Evolutionary conservation across 2,329 filamentous ascomycete species (phyloP).

Genomic region (Hymenoscyphus occultus): DNA sequence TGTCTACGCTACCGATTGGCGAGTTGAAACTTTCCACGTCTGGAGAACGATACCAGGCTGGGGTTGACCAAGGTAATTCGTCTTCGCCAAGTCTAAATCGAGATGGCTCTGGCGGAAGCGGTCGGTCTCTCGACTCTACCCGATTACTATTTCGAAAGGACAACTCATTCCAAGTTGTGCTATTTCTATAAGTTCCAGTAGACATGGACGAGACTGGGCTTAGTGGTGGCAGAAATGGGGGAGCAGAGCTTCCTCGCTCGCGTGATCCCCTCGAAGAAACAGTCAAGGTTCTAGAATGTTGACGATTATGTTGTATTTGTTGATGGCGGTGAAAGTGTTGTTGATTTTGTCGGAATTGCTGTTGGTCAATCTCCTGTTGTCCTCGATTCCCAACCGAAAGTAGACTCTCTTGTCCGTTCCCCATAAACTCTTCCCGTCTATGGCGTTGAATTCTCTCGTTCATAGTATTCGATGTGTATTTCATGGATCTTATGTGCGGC

Average conservation of each 20-base stretch:
- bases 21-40: slow-evolving; percentile 12
- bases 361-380: slow-evolving; percentile 6
- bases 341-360: slow-evolving; percentile 6
- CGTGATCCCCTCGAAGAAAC: slow-evolving; percentile 9
- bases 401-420: slow-evolving; percentile 6
- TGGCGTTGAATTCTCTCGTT: slow-evolving; percentile 26
- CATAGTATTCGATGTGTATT: slow-evolving; percentile 31
- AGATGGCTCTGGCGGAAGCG: slow-evolving; percentile 33
- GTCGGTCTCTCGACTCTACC: slow-evolving; percentile 21
- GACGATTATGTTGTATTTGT: slow-evolving; percentile 6
- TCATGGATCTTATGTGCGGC: slow-evolving; percentile 28
- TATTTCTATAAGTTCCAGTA: slow-evolving; percentile 9
- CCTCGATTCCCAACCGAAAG: slow-evolving; percentile 11
- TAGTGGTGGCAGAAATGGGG: slow-evolving; percentile 23
- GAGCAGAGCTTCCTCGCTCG: slow-evolving; percentile 31
- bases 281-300: neutral
- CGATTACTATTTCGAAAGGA: slow-evolving; percentile 12
- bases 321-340: slow-evolving; percentile 1
- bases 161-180: slow-evolving; percentile 13
- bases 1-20: neutral
- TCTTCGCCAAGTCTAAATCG: slow-evolving; percentile 35
- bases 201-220: slow-evolving; percentile 18
- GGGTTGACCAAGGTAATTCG: slow-evolving; percentile 35
- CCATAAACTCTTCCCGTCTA: slow-evolving; percentile 19
- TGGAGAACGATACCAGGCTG: slow-evolving; percentile 28